Percentiles rank a stretch among this genome's conserved stretches.
These are phyloP conservation scores for Chrysoporthe deuterocubensis DNA, from an alignment of 2,329 filamentous ascomycete species.

Conservation along the genomic window DNA sequence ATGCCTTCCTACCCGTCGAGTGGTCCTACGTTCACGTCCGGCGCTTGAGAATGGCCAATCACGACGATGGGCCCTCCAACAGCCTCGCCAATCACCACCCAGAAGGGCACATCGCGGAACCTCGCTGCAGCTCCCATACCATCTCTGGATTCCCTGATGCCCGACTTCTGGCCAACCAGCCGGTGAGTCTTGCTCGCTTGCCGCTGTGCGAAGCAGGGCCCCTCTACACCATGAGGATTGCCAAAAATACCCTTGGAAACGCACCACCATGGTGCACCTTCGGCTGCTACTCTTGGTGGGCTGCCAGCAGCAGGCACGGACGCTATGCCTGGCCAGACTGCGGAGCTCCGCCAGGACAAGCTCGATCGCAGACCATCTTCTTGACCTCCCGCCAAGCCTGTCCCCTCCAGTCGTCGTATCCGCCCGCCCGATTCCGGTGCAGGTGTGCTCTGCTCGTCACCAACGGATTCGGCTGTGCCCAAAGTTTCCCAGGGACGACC, in stretches of 20 bases:
- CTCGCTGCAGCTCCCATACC: slow-evolving; percentile 19
- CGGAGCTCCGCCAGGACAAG: slow-evolving; percentile 13
- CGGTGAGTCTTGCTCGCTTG: slow-evolving; percentile 35
- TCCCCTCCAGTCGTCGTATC: slow-evolving; percentile 5
- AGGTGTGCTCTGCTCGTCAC: slow-evolving; percentile 17
- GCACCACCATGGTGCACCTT: slow-evolving; percentile 21
- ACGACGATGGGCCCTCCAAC: slow-evolving; percentile 7
- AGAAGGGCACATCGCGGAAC: slow-evolving; percentile 20
- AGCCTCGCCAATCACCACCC: slow-evolving; percentile 25
- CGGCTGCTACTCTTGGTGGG: slow-evolving; percentile 23
- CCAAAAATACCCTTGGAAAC: slow-evolving; percentile 35
- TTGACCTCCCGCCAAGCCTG: neutral
- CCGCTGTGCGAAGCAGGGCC: slow-evolving; percentile 30
- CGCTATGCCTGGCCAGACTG: slow-evolving; percentile 22
- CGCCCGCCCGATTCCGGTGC: slow-evolving; percentile 10
- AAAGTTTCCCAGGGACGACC: slow-evolving; percentile 3
- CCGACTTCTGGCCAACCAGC: slow-evolving; percentile 37
- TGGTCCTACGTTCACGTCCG: slow-evolving; percentile 24
- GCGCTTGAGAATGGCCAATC: slow-evolving; percentile 28
- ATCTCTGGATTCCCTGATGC: slow-evolving; percentile 24
- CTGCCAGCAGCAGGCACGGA: slow-evolving; percentile 16
- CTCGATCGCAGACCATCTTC: neutral
- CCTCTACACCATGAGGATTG: slow-evolving; percentile 28
- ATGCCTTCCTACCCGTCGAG: slow-evolving; percentile 21
- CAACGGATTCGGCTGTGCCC: slow-evolving; percentile 16